Evolutionary conservation across 768 basidiomycete species (phyloP), one percentile per base, ranked within the genome.

Genomic region (Rhizopogon salebrosus): DNA sequence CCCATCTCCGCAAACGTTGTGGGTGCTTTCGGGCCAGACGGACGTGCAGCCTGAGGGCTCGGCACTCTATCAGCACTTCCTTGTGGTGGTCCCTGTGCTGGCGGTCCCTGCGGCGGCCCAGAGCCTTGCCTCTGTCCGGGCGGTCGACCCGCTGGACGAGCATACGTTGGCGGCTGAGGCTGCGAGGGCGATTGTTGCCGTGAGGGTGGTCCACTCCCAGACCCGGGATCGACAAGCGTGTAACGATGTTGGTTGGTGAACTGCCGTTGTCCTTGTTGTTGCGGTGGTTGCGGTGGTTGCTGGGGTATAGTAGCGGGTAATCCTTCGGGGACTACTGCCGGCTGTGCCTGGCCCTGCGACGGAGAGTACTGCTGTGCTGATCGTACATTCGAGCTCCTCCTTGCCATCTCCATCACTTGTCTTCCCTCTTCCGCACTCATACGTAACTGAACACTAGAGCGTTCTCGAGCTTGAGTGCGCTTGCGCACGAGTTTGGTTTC

Each of bases 1-100:
- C 94, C 94, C 93, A 97, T 94, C 75, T 95, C 93, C 20, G 86
- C 89, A 71, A 97, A 95, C 40, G 92, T 94, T 62, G 85, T 76
- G 1, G 89, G 80, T 1, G 84, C 78, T 50, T 62, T 71, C 16
- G 52, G 40, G 27, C 22, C 48, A 13, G 58, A 26, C 9, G 41
- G 35, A 34, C 41, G 48, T 23, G 45, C 16, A 31, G 54, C 37
- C 2, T 45, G 58, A 39, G 55, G 65, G 14, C 41, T 24, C 16
- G 3, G 29, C 1, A 26, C 41, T 11, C 39, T 52, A 22, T 40
- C 40, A 6, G 18, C 1, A 11, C 48, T 53, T 14, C 46, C 54
- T 29, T 56, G 55, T 7, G 57, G 46, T 4, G 50, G 49, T 26
- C 16, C 45, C 10, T 57, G 66, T 6, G 63, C 51, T 3, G 61